These are phyloP conservation scores for Ogataea ganodermae DNA, from an alignment of 805 yeast species.

Conservation along the genomic window DNA sequence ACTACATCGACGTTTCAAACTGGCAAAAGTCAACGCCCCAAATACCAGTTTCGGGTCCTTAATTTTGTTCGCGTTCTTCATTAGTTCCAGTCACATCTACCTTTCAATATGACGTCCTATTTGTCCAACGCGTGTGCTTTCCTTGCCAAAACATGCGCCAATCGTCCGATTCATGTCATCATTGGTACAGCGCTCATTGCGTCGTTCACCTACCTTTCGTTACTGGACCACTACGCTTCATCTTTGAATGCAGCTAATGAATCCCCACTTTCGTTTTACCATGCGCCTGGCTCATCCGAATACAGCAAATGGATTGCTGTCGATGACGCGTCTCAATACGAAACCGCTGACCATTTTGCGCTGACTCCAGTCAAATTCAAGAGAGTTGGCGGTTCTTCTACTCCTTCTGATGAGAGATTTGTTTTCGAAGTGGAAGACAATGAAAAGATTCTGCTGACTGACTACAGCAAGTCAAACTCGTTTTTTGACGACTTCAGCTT, in stretches of 20 bases:
- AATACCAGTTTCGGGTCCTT: not conserved
- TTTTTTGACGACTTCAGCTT: conserved; percentile 25
- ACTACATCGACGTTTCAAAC: not conserved
- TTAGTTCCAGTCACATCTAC: not conserved
- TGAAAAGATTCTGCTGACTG: conserved; percentile 43
- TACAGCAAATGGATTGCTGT: conserved; percentile 51
- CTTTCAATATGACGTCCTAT: conserved; percentile 15
- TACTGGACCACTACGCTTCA: conserved; percentile 62
- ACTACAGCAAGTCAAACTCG: conserved; percentile 26
- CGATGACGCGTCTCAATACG: conserved; percentile 40
- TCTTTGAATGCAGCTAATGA: conserved; percentile 15
- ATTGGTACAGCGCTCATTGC: conserved; percentile 72
- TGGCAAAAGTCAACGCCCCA: not conserved
- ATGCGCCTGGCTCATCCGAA: conserved; percentile 36
- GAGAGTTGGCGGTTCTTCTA: conserved; percentile 40
- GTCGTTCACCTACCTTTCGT: conserved; percentile 75
- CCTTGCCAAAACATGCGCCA: conserved; percentile 57
- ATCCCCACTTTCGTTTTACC: conserved; percentile 37
- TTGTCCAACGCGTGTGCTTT: conserved; percentile 31
- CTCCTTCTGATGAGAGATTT: conserved; percentile 45
- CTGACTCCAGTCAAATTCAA: conserved; percentile 62
- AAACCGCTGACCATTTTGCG: conserved; percentile 48
- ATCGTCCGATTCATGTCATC: conserved; percentile 84
- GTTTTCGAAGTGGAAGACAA: conserved; percentile 42
- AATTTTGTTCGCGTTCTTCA: not conserved